Evolutionary conservation across 805 yeast genomes (phyloP).

Genomic region (Yamadazyma nakazawae): DNA sequence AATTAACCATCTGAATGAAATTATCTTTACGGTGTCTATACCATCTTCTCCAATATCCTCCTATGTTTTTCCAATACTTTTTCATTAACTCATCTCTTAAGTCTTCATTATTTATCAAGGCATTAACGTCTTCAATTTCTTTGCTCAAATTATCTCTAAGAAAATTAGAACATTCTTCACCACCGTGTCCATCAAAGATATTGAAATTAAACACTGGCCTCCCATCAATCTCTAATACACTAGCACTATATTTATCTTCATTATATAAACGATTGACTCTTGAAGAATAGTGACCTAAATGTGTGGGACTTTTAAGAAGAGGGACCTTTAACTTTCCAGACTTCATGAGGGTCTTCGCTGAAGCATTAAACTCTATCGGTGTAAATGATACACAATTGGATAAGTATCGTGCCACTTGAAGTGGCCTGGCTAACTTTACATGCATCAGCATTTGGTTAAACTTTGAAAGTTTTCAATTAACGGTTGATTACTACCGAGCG

Average conservation of each 20-base stretch:
- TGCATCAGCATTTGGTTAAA: not conserved
- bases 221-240: conserved; percentile 42
- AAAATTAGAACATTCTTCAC: conserved; percentile 66
- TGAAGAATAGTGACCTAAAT: conserved; percentile 74
- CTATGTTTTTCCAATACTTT: conserved; percentile 58
- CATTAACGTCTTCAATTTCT: conserved; percentile 47
- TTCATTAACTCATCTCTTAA: conserved; percentile 42
- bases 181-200: conserved; percentile 95
- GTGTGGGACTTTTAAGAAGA: conserved; percentile 61
- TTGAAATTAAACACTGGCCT: conserved; percentile 54
- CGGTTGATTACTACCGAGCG: conserved; percentile 4
- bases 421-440: not conserved
- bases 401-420: not conserved
- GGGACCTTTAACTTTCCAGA: conserved; percentile 47
- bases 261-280: conserved; percentile 74
- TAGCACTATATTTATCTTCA: conserved; percentile 77
- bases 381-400: conserved; percentile 12
- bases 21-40: conserved; percentile 43
- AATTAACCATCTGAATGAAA: conserved; percentile 23
- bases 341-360: conserved; percentile 1
- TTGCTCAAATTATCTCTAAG: conserved; percentile 51
- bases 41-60: conserved; percentile 86
- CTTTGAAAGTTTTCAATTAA: not conserved
- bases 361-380: conserved; percentile 5
- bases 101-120: conserved; percentile 24